Evolutionary conservation across 352 stramenopile genomes (phyloP).

Genomic region (Phytopythium delawarense): DNA sequence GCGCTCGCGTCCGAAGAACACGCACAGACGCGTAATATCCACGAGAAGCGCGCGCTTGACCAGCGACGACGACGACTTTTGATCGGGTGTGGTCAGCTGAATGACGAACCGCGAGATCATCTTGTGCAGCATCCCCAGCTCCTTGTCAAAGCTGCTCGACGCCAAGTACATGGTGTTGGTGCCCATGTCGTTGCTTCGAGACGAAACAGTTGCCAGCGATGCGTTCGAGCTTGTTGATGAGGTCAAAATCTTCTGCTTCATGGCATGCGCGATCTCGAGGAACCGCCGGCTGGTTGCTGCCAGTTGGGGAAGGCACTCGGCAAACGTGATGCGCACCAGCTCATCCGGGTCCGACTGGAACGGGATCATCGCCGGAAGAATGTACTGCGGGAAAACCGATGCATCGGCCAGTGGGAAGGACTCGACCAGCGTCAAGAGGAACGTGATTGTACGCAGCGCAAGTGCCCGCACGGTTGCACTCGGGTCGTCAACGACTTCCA

Average conservation of each 20-base stretch:
- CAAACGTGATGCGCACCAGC: conserved; percentile 94
- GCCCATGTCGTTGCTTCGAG: conserved; percentile 27
- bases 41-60: conserved; percentile 93
- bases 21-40: conserved; percentile 94
- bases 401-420: conserved; percentile 93
- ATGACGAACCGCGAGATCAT: conserved; percentile 94
- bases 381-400: conserved; percentile 96
- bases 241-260: conserved; percentile 70
- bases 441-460: conserved; percentile 88
- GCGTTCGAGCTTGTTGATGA: conserved; percentile 33
- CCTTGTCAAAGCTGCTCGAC: conserved; percentile 90
- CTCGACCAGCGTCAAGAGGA: conserved; percentile 88
- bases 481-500: conserved; percentile 92
- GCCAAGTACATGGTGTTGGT: conserved; percentile 46
- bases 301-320: conserved; percentile 89
- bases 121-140: conserved; percentile 90
- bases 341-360: conserved; percentile 90
- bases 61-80: conserved; percentile 89
- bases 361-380: conserved; percentile 90
- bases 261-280: conserved; percentile 89
- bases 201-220: conserved; percentile 20
- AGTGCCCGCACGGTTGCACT: conserved; percentile 88
- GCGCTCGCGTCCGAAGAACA: conserved; percentile 95
- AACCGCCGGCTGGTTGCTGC: conserved; percentile 93
- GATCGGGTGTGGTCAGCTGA: conserved; percentile 88